Conservation (phyloP, 2,329 filamentous ascomycete genomes). For the Penicillium psychrosexuale region DNA sequence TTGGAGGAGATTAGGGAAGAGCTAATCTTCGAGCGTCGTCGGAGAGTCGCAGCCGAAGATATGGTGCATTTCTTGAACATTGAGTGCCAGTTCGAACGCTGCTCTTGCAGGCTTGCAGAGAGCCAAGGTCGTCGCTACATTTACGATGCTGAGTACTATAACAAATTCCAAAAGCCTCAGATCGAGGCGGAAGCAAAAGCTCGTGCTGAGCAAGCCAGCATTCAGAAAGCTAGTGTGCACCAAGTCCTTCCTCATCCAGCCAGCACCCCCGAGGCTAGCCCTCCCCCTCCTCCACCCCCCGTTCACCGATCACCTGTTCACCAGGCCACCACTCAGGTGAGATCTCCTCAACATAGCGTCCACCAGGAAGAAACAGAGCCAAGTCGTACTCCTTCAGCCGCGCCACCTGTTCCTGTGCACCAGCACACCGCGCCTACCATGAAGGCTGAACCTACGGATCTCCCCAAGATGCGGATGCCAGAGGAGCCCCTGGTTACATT, state of each 20-base stretch:
- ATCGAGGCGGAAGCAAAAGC: slow-evolving; percentile 14
- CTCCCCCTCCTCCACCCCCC: slow-evolving; percentile 1
- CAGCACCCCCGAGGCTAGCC: slow-evolving; percentile 1
- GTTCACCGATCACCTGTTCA: slow-evolving; percentile 3
- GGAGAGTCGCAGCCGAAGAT: slow-evolving; percentile 54
- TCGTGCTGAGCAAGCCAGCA: slow-evolving; percentile 6
- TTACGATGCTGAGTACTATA: slow-evolving; percentile 37
- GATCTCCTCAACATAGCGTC: neutral
- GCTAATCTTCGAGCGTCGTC: slow-evolving; percentile 50
- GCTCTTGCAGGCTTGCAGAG: slow-evolving; percentile 48
- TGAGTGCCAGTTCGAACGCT: slow-evolving; percentile 50
- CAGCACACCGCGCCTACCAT: slow-evolving; percentile 3
- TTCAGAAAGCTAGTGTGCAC: neutral
- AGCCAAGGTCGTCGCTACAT: slow-evolving; percentile 39
- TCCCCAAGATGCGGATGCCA: slow-evolving; percentile 22
- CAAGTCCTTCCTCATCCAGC: neutral
- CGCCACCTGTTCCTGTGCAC: slow-evolving; percentile 15
- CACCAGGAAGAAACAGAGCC: slow-evolving; percentile 10
- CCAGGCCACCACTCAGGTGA: neutral
- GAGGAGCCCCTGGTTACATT: slow-evolving; percentile 42
- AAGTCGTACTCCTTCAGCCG: slow-evolving; percentile 19
- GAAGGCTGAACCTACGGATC: slow-evolving; percentile 20
- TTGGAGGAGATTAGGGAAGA: slow-evolving; percentile 49
- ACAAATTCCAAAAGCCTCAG: slow-evolving; percentile 21
- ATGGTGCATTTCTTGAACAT: slow-evolving; percentile 52